A percentile compares a stretch with the other conserved stretches of the same genome.
Conservation (phyloP, 202 grass and related monocot genomes). For the Hordeum pubiflorum region DNA sequence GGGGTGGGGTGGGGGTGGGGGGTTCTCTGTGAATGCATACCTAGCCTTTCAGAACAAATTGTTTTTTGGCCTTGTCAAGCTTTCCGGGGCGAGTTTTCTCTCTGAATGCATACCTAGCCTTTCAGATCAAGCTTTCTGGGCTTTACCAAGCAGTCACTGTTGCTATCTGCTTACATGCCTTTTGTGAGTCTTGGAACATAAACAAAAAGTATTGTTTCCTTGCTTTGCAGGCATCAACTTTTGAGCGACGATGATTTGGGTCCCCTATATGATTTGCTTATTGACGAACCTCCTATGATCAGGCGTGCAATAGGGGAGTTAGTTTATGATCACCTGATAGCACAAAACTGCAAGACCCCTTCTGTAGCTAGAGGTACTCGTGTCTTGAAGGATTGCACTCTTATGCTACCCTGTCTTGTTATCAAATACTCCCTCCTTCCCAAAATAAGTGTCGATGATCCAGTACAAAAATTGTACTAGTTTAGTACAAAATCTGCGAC, state of each 20-base stretch:
- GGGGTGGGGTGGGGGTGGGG: too few species aligned
- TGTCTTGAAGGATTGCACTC: background rate
- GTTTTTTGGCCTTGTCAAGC: background rate
- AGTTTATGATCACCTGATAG: conserved; percentile 96
- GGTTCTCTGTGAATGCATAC: background rate
- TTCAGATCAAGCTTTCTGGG: background rate
- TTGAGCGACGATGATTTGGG: conserved; percentile 93
- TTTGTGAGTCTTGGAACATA: background rate
- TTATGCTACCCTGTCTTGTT: background rate
- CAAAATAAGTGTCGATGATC: too few species aligned
- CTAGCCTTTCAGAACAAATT: background rate
- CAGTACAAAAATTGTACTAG: too few species aligned
- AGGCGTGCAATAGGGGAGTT: conserved; percentile 97
- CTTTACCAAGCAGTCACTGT: background rate
- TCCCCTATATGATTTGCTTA: conserved; percentile 95
- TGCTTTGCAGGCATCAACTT: conserved; percentile 88
- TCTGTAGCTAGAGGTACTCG: conserved; percentile 48
- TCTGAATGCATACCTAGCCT: background rate
- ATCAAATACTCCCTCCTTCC: background rate
- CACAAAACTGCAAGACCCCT: conserved; percentile 86
- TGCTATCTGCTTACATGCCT: background rate
- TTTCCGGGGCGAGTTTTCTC: background rate
- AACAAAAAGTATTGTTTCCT: background rate
- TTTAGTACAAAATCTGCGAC: too few species aligned
- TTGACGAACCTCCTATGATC: conserved; percentile 97